Percentiles rank a stretch among this genome's conserved stretches.
phyloP scores from a whole-genome alignment of 495 filamentous ascomycete genomes.

The Sphaerosporella brunnea region DNA sequence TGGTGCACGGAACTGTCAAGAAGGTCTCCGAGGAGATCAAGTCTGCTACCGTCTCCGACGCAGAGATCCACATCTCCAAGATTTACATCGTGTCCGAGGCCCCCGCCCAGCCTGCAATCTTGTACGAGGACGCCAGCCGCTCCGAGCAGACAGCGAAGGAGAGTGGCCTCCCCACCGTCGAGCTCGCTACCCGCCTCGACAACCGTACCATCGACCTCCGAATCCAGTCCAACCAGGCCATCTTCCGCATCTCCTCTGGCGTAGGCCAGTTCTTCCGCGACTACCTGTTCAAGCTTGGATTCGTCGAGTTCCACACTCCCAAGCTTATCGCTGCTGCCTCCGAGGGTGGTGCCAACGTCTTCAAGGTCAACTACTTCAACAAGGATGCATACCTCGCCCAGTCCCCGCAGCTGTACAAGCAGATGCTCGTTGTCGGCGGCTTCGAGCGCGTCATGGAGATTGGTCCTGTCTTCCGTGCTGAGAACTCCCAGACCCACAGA shows the following conservation, averaged over 20 bases:
- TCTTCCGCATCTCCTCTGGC: constrained; percentile 59
- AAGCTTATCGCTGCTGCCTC: constrained; percentile 80
- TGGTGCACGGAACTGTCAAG: constrained; percentile 58
- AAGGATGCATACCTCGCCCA: constrained; percentile 73
- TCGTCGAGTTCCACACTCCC: constrained; percentile 77
- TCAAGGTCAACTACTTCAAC: constrained; percentile 81
- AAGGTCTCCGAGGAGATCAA: constrained; percentile 58
- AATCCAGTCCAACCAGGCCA: constrained; percentile 72
- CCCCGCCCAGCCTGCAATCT: constrained; percentile 32
- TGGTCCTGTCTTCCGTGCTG: constrained; percentile 83
- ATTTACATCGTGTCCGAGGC: constrained; percentile 46
- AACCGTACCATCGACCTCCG: constrained; percentile 85
- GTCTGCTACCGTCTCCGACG: constrained; percentile 53
- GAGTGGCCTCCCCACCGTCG: constrained; percentile 17
- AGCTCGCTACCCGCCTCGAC: constrained; percentile 41
- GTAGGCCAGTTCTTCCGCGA: constrained; percentile 64
- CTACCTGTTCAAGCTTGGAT: constrained; percentile 57
- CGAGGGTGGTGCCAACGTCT: constrained; percentile 86
- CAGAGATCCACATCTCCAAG: constrained; percentile 64
- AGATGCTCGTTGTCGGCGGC: constrained; percentile 87
- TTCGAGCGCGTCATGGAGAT: constrained; percentile 78
- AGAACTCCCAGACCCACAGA: constrained; percentile 89
- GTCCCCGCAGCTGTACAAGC: constrained; percentile 91
- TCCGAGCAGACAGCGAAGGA: constrained; percentile 14
- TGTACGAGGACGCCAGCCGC: constrained; percentile 27